Conservation (phyloP, 2,329 filamentous ascomycete species). For the Cercospora janseana region DNA sequence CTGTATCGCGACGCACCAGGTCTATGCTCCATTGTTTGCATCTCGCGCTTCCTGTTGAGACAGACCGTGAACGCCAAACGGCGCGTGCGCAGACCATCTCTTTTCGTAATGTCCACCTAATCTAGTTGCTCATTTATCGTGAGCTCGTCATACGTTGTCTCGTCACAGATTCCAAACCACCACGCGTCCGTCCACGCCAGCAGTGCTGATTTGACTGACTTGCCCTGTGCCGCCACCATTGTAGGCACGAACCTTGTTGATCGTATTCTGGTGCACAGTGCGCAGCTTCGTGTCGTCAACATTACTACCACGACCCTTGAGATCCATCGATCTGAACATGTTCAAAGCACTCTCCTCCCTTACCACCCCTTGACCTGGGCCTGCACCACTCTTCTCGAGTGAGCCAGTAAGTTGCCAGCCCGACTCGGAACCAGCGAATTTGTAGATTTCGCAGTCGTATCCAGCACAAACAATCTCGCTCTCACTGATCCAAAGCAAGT, state of each 20-base stretch:
- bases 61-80: neutral
- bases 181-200: constrained; percentile 49
- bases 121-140: neutral
- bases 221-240: constrained; percentile 55
- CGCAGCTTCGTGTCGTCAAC: constrained; percentile 92
- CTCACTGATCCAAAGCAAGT: constrained; percentile 87
- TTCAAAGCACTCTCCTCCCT: constrained; percentile 92
- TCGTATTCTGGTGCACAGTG: constrained; percentile 95
- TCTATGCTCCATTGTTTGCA: too few species aligned
- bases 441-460: constrained; percentile 84
- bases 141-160: neutral
- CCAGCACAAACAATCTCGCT: constrained; percentile 92
- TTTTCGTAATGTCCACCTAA: neutral
- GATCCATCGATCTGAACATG: constrained; percentile 98
- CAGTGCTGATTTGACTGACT: constrained; percentile 74
- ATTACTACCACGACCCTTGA: constrained; percentile 75
- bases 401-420: constrained; percentile 85
- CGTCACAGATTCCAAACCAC: constrained; percentile 49
- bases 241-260: constrained; percentile 78
- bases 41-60: too few species aligned
- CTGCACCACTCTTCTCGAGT: constrained; percentile 62
- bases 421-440: constrained; percentile 71
- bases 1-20: too few species aligned
- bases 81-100: neutral
- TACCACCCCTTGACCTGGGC: constrained; percentile 40